These are phyloP conservation scores for Xylariaceae sp. DNA, from an alignment of 2,329 filamentous ascomycete species.

Conservation along the genomic window DNA sequence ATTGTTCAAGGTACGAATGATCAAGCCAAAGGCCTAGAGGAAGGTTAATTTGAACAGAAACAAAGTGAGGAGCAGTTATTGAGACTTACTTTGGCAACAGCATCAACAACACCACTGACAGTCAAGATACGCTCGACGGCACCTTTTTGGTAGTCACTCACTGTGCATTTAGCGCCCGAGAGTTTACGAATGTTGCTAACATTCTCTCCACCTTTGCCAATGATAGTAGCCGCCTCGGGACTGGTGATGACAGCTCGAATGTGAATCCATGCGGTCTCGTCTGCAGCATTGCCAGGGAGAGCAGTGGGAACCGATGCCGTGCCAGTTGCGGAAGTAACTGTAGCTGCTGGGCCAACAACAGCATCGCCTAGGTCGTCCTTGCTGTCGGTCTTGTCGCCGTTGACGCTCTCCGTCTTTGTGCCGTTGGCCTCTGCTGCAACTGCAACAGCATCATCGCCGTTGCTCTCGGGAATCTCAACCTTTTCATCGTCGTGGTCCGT, in stretches of 20 bases:
- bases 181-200: constrained; percentile 93
- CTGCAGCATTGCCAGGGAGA: constrained; percentile 57
- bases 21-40: constrained; percentile 83
- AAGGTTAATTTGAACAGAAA: constrained; percentile 14
- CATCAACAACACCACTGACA: constrained; percentile 93
- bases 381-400: constrained; percentile 45
- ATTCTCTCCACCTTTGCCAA: constrained; percentile 98
- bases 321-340: constrained; percentile 30
- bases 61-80: constrained; percentile 6
- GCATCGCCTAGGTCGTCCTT: constrained; percentile 65
- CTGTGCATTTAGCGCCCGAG: constrained; percentile 96
- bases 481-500: constrained; percentile 47
- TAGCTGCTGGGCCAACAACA: constrained; percentile 49
- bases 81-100: constrained; percentile 79
- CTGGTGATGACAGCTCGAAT: constrained; percentile 96
- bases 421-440: constrained; percentile 45
- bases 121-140: constrained; percentile 97
- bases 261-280: constrained; percentile 96
- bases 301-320: constrained; percentile 33
- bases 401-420: constrained; percentile 42
- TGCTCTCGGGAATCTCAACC: constrained; percentile 36
- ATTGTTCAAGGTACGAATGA: constrained; percentile 97
- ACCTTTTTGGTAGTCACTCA: constrained; percentile 96
- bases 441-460: constrained; percentile 35
- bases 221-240: constrained; percentile 93